Base-by-base conservation (phyloP, 1,284 basidiomycete species). In the Pterulicium gracile region DNA sequence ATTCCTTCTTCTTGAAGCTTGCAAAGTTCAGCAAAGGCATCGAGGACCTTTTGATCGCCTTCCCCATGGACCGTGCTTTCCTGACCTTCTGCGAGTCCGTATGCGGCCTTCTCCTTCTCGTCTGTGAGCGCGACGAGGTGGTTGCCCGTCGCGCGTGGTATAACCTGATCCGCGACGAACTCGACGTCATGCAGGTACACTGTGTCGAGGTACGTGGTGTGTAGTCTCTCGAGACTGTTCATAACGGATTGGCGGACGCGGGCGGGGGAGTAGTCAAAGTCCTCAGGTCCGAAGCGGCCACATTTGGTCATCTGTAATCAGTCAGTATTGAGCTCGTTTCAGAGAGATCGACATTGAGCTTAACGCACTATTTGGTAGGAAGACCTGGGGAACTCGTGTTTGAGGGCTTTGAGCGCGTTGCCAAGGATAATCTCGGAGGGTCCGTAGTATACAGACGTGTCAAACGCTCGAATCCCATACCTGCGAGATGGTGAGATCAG, bases 171-270 rank as follows among this genome's bases (percentile, higher is more conserved):
- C 19, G 77, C 75, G 10, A 96, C 79, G 57, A 87, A 97, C 67
- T 98, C 95, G 49, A 88, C 75, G 61, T 98, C 95, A 60, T 98
- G 95, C 27, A 97, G 69, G 56, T 92, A 94, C 1, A 94, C 88
- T 1, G 76, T 73, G 56, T 95, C 92, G 18, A 96, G 72, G 57
- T 94, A 93, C 44, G 70, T 65, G 4, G 91, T 95, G 44, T 84
- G 75, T 47, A 98, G 61, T 18, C 92, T 75, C 48, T 69, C 66
- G 32, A 95, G 67, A 57, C 84, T 89, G 49, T 80, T 77, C 50
- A 74, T 66, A 3, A 98, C 75, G 53, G 81, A 86, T 17, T 69
- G 63, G 7, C 82, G 75, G 46, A 97, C 79, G 22, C 75, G 78
- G 12, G 64, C 60, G 0, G 89, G 83, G 4, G 77, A 73, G 63